These are phyloP conservation scores for Schizosaccharomyces versatilis DNA, from an alignment of 1,139 yeast genomes.

Conservation along the genomic window DNA sequence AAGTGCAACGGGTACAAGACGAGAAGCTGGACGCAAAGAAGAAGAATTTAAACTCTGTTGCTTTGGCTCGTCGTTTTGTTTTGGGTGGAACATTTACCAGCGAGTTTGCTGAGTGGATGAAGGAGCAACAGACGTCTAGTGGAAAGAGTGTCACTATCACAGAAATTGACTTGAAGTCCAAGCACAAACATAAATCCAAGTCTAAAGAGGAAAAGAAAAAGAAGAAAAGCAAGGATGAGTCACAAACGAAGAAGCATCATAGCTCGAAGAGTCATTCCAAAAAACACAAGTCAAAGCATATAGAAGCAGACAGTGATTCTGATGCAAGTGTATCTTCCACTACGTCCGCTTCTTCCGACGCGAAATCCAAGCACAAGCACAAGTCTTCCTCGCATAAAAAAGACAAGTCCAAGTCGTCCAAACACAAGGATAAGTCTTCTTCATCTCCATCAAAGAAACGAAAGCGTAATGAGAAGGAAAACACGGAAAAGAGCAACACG, in stretches of 20 bases:
- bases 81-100: slow-evolving; percentile 16
- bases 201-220: neutral
- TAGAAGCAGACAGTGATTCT: slow-evolving; percentile 15
- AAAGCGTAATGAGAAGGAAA: neutral
- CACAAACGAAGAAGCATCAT: neutral
- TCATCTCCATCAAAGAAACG: neutral
- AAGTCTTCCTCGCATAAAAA: slow-evolving; percentile 5
- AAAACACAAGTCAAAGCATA: neutral
- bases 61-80: slow-evolving; percentile 17
- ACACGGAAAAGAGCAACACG: neutral
- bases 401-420: neutral
- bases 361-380: slow-evolving; percentile 17
- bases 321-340: slow-evolving; percentile 16
- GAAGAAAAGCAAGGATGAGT: neutral
- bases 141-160: slow-evolving; percentile 18
- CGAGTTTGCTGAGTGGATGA: slow-evolving; percentile 22
- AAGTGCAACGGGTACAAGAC: neutral
- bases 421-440: neutral
- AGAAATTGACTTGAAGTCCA: slow-evolving; percentile 17
- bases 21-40: slow-evolving; percentile 8
- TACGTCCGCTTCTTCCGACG: slow-evolving; percentile 19
- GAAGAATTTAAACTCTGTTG: slow-evolving; percentile 16
- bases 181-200: slow-evolving; percentile 14
- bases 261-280: neutral
- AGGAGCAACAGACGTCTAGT: slow-evolving; percentile 16